Evolutionary conservation across 129 eudicot genomes (phyloP), one percentile per base, ranked within the genome.

Genomic region (Saposhnikovia divaricata): DNA sequence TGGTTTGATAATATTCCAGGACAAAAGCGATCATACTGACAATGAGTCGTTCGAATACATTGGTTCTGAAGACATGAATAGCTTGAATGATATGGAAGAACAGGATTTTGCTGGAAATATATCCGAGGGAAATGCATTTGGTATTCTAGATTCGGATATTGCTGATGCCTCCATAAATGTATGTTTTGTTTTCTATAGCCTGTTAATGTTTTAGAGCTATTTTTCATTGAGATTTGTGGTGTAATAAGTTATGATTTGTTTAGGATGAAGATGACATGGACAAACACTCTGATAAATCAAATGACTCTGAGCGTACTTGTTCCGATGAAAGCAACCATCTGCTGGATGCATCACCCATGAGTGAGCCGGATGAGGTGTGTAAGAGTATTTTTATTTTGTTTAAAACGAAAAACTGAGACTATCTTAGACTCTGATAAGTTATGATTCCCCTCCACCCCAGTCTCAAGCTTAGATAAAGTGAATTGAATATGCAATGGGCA

Each of bases 21-120:
- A 27, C 7, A 34, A 28, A 40, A 27, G 79, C 19, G 87, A 77
- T 76, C 78, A 65, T n/a, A 82, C 81, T 16, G 83, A 78, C 69
- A 80, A 68, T 23, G 80, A 82, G 25, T 87, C 91, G 0, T 87
- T 80, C 12, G 91, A 85, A 8, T 40, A 78, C 9, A 77, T 85
- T 38, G 85, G 82, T 45, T 85, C 84, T 25, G 87, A 87, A 43
- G 82, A 84, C 44, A 79, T 82, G 88, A 77, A 53, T 74, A 43
- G 53, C 15, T 18, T 38, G 28, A 53, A 38, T 74, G 81, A 46
- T 80, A 72, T 28, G 27, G 80, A 85, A 42, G 80, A 82, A n/a
- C 50, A 63, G 11, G 39, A 38, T 39, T 72, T 40, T 72, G 63
- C 38, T 43, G 79, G 37, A 73, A 77, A 77, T 40, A 18, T 19